Base-by-base conservation (phyloP, 1,284 basidiomycete species). In the Ganoderma boninense region DNA sequence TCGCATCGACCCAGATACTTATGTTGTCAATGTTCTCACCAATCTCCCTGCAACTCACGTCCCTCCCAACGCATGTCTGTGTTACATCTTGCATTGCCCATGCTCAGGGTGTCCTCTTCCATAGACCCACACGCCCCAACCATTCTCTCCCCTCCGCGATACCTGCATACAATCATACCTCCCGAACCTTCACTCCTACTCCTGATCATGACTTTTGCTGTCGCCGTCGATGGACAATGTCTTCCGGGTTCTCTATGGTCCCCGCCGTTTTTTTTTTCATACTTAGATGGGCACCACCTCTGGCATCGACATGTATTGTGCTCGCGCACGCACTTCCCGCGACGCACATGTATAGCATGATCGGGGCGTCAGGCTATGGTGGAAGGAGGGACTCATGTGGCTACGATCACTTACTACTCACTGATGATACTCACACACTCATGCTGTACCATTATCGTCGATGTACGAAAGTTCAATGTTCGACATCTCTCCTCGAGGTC, bases 171-270 rank as follows among this genome's bases (percentile, higher is more conserved):
- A 16, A 26, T 4, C 46, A 38, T 38, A 23, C 35, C 32, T 16
- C 20, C 44, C 23, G 32, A 16, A 20, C 32, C 35, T 14, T 11
- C 54, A 14, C n/a, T 23, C 38, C 38, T 2, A 14, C n/a, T 23
- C 38, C 38, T 38, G 38, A 10, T 8, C 38, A 38, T 38, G 57
- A 60, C 57, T 40, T 60, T 60, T 60, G 57, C 57, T 40, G 57
- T 60, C 57, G n/a, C 40, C 57, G 13, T n/a, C 10, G 57, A 54
- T 10, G 35, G 46, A 52, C 49, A 52, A 49, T 16, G 1, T 38
- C n/a, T 54, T 23, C 26, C 32, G 11, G 5, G 23, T 10, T 62
- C 40, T 62, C 60, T 6, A 3, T 29, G 29, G 54, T 38, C 38
- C 29, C 26, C 42, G 6, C 7, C 4, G 23, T 18, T 29, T 64